phyloP scores from a whole-genome alignment of 1,284 basidiomycete genomes.

The Pterulicium gracile region DNA sequence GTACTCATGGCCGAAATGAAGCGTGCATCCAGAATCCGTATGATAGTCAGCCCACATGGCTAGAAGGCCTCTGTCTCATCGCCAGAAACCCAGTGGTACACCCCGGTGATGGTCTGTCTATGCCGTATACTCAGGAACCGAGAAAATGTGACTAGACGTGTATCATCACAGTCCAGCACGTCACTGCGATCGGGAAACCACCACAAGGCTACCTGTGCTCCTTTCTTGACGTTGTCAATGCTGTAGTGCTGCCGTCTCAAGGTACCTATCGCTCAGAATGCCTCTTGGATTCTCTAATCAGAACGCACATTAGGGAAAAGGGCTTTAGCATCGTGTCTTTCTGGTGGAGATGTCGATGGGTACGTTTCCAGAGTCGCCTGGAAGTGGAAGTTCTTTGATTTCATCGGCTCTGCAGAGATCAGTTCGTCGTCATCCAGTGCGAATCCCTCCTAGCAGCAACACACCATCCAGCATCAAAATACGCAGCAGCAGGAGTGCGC shows the following conservation, averaged over 20 bases:
- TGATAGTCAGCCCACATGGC: conserved; percentile 34
- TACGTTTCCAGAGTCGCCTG: conserved; percentile 1
- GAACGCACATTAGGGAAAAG: conserved; percentile 40
- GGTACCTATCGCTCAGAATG: conserved; percentile 26
- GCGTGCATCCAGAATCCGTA: conserved; percentile 43
- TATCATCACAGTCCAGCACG: conserved; percentile 45
- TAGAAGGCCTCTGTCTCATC: conserved; percentile 49
- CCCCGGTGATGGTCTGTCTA: conserved; percentile 53
- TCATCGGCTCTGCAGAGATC: conserved; percentile 28
- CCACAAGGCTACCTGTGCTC: conserved; percentile 44
- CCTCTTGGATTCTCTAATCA: no score
- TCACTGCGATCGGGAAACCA: conserved; percentile 61
- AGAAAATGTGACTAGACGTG: conserved; percentile 3
- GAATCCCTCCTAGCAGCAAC: conserved; percentile 39
- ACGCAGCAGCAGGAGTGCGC: conserved; percentile 29
- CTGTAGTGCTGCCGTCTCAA: conserved; percentile 60
- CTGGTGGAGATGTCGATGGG: conserved; percentile 22
- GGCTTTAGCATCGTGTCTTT: conserved; percentile 56
- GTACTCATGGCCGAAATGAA: no score
- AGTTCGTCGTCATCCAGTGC: conserved; percentile 41
- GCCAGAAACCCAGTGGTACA: conserved; percentile 60
- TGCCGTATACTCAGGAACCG: no score
- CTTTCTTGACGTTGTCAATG: conserved; percentile 56
- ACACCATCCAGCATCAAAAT: conserved; percentile 41
- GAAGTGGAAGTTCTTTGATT: conserved; percentile 1